phyloP scores from a whole-genome alignment of 2,329 filamentous ascomycete species.

The Dothideomycetidae sp. region DNA sequence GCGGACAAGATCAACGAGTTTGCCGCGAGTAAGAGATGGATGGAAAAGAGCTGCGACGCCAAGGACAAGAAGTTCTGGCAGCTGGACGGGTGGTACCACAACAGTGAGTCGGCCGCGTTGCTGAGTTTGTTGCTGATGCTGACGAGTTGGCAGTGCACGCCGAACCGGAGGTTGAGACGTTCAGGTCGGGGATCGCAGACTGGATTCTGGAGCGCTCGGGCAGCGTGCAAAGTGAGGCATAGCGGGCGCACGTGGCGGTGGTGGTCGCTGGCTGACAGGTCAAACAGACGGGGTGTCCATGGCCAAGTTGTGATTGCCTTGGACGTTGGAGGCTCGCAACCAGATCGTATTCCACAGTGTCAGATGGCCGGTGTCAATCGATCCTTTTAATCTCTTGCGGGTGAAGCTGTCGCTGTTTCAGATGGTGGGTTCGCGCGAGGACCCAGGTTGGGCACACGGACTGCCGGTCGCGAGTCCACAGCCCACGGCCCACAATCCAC shows the following conservation, averaged over 20 bases:
- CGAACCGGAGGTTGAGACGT: conserved; percentile 8
- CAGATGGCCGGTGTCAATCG: too few relatives aligned
- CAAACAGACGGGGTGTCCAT: neutral
- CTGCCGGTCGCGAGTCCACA: too few relatives aligned
- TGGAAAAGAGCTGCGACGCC: conserved; percentile 39
- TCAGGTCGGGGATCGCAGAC: conserved; percentile 7
- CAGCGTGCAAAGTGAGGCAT: neutral
- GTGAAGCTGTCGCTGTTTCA: too few relatives aligned
- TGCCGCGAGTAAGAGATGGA: conserved; percentile 49
- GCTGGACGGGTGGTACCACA: conserved; percentile 70
- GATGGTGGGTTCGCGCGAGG: too few relatives aligned
- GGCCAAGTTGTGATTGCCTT: neutral
- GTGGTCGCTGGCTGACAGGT: neutral
- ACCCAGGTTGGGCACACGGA: too few relatives aligned
- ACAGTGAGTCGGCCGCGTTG: conserved; percentile 30
- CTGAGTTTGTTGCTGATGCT: neutral
- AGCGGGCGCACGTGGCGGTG: neutral
- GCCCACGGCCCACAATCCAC: too few relatives aligned
- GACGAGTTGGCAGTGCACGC: conserved; percentile 3
- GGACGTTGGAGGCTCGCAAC: too few relatives aligned
- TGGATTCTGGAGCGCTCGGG: conserved; percentile 6
- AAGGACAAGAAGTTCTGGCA: conserved; percentile 56
- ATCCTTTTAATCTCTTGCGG: too few relatives aligned
- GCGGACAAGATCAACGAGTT: conserved; percentile 55
- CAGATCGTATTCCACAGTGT: too few relatives aligned